Percentiles rank a stretch among this genome's conserved stretches.
Evolutionary conservation across 78 protist genomes (phyloP).

Genomic region (Emiliania huxleyi): DNA sequence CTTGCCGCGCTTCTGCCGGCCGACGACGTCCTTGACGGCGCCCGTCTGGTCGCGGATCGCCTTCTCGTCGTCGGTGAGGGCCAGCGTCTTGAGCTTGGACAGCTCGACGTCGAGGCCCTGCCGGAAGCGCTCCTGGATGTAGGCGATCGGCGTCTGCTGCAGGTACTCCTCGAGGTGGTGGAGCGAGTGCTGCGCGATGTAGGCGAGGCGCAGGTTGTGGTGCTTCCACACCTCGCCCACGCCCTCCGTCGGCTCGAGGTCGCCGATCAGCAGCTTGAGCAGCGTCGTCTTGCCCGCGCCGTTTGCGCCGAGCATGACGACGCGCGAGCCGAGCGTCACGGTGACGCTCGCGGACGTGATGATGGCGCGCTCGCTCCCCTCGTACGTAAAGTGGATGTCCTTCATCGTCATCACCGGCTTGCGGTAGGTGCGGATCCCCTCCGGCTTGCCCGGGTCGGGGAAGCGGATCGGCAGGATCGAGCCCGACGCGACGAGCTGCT

Average conservation of each 20-base stretch:
- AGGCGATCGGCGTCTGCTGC: not conserved
- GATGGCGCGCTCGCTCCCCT: not conserved
- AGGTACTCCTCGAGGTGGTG: constrained; percentile 46
- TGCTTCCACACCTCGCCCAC: constrained; percentile 15
- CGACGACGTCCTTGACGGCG: not conserved
- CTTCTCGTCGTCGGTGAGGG: not conserved
- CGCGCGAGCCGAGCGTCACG: constrained; percentile 15
- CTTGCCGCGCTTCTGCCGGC: not conserved
- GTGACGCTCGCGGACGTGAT: not conserved
- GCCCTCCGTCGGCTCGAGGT: constrained; percentile 28
- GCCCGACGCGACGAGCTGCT: not conserved
- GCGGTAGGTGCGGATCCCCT: constrained; percentile 24
- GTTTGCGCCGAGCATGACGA: constrained; percentile 49
- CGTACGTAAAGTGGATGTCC: not conserved
- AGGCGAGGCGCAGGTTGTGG: constrained; percentile 15
- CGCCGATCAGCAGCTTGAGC: constrained; percentile 46
- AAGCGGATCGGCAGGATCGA: not conserved
- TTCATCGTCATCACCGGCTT: not conserved
- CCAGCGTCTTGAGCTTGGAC: not conserved
- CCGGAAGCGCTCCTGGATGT: not conserved
- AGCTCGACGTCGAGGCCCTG: constrained; percentile 35
- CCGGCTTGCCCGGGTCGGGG: constrained; percentile 31
- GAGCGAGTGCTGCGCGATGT: constrained; percentile 50
- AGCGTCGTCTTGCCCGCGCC: constrained; percentile 60
- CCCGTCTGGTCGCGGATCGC: not conserved